A percentile compares a stretch with the other conserved stretches of the same genome.
phyloP scores from a whole-genome alignment of 1,284 basidiomycete genomes.

The Stygiomarasmius scandens region DNA sequence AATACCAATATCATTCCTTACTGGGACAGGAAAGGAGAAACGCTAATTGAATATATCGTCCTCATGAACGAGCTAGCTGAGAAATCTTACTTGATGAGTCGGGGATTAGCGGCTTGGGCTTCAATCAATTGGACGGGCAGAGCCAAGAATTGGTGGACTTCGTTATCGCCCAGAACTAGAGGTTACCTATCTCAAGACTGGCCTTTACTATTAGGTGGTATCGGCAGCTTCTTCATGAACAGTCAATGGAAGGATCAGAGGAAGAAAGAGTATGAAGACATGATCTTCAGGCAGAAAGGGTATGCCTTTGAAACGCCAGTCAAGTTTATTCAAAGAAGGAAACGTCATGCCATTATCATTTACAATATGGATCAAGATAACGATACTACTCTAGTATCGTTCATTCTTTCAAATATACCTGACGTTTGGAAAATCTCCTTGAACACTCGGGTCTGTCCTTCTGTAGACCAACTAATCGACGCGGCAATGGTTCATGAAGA shows the following conservation, averaged over 20 bases:
- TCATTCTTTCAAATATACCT: neutral
- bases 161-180: neutral
- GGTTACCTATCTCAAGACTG: neutral
- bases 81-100: neutral
- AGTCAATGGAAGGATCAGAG: constrained; percentile 4
- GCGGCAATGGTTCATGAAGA: too few species aligned
- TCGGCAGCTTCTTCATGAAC: constrained; percentile 9
- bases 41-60: constrained; percentile 14
- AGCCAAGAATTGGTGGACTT: constrained; percentile 15
- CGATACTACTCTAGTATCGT: neutral
- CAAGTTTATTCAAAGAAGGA: constrained; percentile 6
- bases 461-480: too few species aligned
- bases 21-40: constrained; percentile 14
- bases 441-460: neutral
- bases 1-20: constrained; percentile 1
- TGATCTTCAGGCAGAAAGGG: constrained; percentile 12
- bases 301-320: neutral
- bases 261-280: constrained; percentile 13
- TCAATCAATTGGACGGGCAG: constrained; percentile 6
- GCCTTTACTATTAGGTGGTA: neutral
- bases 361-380: constrained; percentile 14
- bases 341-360: neutral
- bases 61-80: constrained; percentile 5
- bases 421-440: neutral
- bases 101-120: constrained; percentile 2